A percentile compares a stretch with the other conserved stretches of the same genome.
Conservation (phyloP, 306 rosid species). For the Dalbergia cultrata region DNA sequence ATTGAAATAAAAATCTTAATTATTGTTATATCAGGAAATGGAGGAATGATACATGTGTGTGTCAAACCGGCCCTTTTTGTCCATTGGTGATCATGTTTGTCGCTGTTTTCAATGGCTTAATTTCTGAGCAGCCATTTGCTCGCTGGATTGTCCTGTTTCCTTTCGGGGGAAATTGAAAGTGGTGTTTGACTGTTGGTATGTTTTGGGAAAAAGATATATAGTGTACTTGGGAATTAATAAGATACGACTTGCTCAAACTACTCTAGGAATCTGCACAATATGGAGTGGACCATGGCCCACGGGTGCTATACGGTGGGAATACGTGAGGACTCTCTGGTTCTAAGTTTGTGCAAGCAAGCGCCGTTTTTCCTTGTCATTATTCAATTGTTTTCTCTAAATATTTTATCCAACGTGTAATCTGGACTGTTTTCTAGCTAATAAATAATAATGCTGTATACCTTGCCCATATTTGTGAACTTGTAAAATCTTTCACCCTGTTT, state of each 20-base stretch:
- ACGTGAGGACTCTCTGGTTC: not conserved
- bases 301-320: too few relatives aligned
- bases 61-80: not conserved
- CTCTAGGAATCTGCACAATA: not conserved
- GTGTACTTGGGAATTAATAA: too few relatives aligned
- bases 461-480: too few relatives aligned
- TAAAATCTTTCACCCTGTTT: not conserved
- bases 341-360: not conserved
- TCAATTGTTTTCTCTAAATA: not conserved
- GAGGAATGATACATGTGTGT: not conserved
- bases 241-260: too few relatives aligned
- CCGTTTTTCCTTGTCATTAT: too few relatives aligned
- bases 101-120: not conserved
- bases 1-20: too few relatives aligned
- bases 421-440: not conserved
- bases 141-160: not conserved
- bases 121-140: not conserved
- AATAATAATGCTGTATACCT: too few relatives aligned
- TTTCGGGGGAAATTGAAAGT: not conserved
- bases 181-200: not conserved
- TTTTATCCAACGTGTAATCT: not conserved
- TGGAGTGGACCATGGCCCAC: not conserved
- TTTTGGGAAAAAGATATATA: not conserved
- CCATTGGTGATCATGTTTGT: not conserved
- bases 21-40: not conserved